A percentile compares a stretch with the other conserved stretches of the same genome.
Evolutionary conservation across 2,329 filamentous ascomycete species (phyloP).

Genomic region (Phyllosticta ampelicida): DNA sequence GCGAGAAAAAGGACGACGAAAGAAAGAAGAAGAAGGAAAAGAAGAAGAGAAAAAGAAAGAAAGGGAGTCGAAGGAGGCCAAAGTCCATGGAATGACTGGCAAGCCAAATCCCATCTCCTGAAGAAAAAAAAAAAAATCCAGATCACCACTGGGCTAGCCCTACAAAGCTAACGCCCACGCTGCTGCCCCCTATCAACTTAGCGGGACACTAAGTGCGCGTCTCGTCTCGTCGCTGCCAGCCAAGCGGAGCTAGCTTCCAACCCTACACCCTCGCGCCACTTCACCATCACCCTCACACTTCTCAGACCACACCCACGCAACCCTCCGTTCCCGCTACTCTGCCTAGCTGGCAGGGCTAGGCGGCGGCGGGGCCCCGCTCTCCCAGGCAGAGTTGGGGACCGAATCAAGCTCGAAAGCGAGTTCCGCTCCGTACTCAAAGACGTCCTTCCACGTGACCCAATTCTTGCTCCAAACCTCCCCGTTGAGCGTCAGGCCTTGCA

Average conservation of each 20-base stretch:
- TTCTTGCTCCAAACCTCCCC: constrained; percentile 50
- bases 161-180: background rate
- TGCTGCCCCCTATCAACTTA: background rate
- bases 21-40: background rate
- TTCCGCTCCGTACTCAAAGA: constrained; percentile 45
- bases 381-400: constrained; percentile 24
- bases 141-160: background rate
- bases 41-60: background rate
- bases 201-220: background rate
- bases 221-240: background rate
- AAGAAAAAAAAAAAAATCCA: background rate
- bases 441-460: constrained; percentile 56
- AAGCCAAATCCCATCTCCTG: background rate
- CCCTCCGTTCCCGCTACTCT: too few relatives aligned
- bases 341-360: constrained; percentile 9
- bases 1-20: background rate
- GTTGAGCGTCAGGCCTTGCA: constrained; percentile 57
- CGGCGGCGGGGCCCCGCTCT: constrained; percentile 17
- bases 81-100: background rate
- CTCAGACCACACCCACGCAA: background rate
- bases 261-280: background rate
- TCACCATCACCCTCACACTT: background rate
- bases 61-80: too few relatives aligned
- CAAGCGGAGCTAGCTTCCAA: background rate
- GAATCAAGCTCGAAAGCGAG: constrained; percentile 22